Evolutionary conservation across 1,139 yeast genomes (phyloP), one percentile per base, ranked within the genome.

Genomic region (Debaryomycetaceae sp.): DNA sequence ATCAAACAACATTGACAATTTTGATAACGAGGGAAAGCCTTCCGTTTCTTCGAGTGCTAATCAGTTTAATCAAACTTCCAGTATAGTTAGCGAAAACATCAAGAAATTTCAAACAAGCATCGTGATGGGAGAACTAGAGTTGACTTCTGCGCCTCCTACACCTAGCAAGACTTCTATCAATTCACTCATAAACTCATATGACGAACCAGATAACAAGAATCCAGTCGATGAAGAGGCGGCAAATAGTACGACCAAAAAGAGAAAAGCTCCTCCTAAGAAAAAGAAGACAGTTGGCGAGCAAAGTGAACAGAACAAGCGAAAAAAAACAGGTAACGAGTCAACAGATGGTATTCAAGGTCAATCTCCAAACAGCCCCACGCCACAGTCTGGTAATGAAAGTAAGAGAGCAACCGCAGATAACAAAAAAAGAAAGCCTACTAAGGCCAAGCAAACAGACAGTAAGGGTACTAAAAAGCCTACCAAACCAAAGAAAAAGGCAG

Each of bases 141-240:
- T 27, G 31, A 2, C 11, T 8, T 8, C 8, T 27, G 7, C 34
- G 11, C 41, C 27, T 48, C 48, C 42, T 6, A 37, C 49, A 6
- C 39, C 47, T 6, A 64, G 63, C 46, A 66, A 63, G 48, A 63
- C 76, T 0, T 67, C 74, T 7, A 70, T 70, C 31, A 66, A 62
- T 45, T 66, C 73, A 14, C 66, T 70, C 34, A 70, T 70, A 44
- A 70, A 70, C 49, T 49, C 57, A 17, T 73, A 69, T 40, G 68
- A 66, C 40, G 68, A 62, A 34, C 52, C 59, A 7, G 52, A 45
- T 11, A 36, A 37, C 11, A 40, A 41, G 5, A 33, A 43, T 17
- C 31, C 31, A 11, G 11, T 27, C 8, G 20, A 22, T n/a, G 39
- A 41, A 39, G 22, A 42, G 36, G 34, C 42, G 8, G 43, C 50